Evolutionary conservation across 2,329 filamentous ascomycete species (phyloP).

Genomic region (Colletotrichum sp.): DNA sequence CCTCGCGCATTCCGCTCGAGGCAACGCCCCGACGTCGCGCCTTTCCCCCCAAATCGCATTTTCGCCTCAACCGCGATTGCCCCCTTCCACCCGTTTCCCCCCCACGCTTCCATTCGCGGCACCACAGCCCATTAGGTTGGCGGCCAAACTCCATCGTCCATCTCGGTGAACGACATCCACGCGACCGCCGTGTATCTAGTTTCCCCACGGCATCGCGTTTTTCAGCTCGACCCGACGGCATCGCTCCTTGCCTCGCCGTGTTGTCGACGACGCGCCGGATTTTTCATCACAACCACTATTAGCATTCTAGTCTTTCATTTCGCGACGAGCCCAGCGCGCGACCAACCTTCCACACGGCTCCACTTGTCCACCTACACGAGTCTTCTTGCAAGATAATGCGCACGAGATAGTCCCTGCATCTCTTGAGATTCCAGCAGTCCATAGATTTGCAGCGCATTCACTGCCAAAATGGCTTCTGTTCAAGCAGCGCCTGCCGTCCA

Average conservation of each 20-base stretch:
- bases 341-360: conserved; percentile 17
- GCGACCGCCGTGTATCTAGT: conserved; percentile 19
- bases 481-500: conserved; percentile 74
- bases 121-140: conserved; percentile 10
- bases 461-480: conserved; percentile 73
- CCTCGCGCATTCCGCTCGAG: conserved; percentile 48
- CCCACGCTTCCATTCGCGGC: conserved; percentile 20
- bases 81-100: conserved; percentile 27
- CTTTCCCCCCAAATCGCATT: conserved; percentile 39
- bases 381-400: conserved; percentile 20
- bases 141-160: conserved; percentile 19
- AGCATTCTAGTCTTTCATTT: conserved; percentile 21
- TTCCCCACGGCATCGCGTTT: conserved; percentile 9
- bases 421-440: conserved; percentile 20
- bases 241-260: not conserved
- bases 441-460: conserved; percentile 10
- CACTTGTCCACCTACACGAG: conserved; percentile 1
- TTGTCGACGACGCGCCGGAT: conserved; percentile 17
- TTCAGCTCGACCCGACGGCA: conserved; percentile 6
- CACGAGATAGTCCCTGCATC: conserved; percentile 18
- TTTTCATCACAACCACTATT: conserved; percentile 10
- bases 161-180: conserved; percentile 13
- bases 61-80: conserved; percentile 41
- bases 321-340: conserved; percentile 20
- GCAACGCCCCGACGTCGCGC: conserved; percentile 45